Base-by-base conservation (phyloP, 805 yeast species). In the Candida bentonensis region DNA sequence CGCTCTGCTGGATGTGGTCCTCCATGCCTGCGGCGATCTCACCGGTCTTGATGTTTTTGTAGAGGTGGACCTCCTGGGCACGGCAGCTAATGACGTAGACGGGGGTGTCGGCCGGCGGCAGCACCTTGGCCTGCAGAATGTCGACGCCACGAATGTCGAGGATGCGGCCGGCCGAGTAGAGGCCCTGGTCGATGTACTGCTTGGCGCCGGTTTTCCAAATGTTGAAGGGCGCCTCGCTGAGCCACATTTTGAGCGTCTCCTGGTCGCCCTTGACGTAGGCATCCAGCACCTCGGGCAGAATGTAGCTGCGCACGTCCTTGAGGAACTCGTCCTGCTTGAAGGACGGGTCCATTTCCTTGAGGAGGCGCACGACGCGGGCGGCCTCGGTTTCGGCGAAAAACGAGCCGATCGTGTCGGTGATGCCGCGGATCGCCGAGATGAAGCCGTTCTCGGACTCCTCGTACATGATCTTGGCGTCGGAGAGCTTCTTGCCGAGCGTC, bases 11-110 rank as follows among this genome's bases (percentile, higher is more conserved):
- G 53, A 92, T 85, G 63, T 87, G 87, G 56, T 88, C 95, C 59
- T 87, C 95, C 25, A 87, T 78, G 56, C 98, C 99, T 5, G 97
- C 98, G 44, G 88, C 94, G 45, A 92, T 72, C 64, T 89, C 94
- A 43, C 94, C 95, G 25, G 96, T 82, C 68, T 88, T 88, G 49
- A 79, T 76, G 61, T 83, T 85, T 69, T 87, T 81, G 70, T 78
- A 92, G 49, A 86, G 67, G 58, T 84, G 89, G 48, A 94, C 78
- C 60, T 92, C 99, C 68, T 92, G 98, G 5, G 95, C 97, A 62
- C 98, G 78, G 60, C 96, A 87, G 42, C 94, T 83, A 49, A 87
- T 84, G 44, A 92, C 96, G 51, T 86, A 67, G 17, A 89, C 96
- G 13, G 99, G 99, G 27, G 78, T 72, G 60, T 89, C 89, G 53